Base-by-base conservation (phyloP, 2,329 filamentous ascomycete genomes). In the Pezicula rhizophila region DNA sequence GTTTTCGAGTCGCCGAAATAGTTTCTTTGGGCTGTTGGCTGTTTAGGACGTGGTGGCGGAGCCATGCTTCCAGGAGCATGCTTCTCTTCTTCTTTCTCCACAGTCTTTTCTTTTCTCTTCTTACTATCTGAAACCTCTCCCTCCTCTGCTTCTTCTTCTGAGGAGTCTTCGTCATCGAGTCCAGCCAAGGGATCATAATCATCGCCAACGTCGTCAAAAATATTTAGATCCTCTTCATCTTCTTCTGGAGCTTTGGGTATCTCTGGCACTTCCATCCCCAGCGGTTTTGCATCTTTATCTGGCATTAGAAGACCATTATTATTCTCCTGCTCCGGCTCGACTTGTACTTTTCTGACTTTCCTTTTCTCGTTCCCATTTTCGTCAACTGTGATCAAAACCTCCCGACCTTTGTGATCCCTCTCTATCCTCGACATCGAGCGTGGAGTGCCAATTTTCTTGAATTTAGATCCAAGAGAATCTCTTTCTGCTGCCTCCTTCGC, bases 121-220 rank as follows among this genome's bases (percentile, higher is more conserved):
- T 54, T 50, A 20, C 60, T 60, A 4, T 69, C 64, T 2, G 68
- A 66, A 3, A 70, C 67, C 34, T 71, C 23, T 23, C 6, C 69
- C 2, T 68, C 69, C 15, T 73, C 71, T 0, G 69, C 72, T n/a
- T 70, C 73, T 6, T 69, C 54, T 26, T 60, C 66, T 2, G 60
- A 61, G 42, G 68, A 66, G 5, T 66, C 70, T 7, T 69, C 69
- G 14, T 42, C 14, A 67, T 55, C 74, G 55, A 86, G 67, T 5
- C 73, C 82, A 2, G 80, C 82, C 38, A 87, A 65, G 1, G 83
- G 83, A 60, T 87, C 75, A 60, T 87, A 87, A 58, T 86, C 82
- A 49, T 82, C 80, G 3, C 77, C 82, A 0, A 72, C 80, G 46
- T 78, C 80, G 35, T 80, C 82, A 54, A 87, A 87, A 7, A 87